Conservation (phyloP, 306 rosid species). For the Fragaria vesca region DNA sequence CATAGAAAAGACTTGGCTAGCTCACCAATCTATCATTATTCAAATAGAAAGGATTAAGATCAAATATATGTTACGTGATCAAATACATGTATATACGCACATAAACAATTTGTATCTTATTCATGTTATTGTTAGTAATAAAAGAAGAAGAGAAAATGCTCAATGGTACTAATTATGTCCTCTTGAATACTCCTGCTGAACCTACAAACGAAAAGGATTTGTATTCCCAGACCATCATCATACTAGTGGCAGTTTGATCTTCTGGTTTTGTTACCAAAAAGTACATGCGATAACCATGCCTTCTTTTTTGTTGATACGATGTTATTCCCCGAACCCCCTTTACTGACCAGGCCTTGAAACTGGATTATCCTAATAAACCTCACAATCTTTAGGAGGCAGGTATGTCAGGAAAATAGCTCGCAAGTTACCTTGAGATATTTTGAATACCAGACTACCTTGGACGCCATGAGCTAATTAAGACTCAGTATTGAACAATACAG, state of each 20-base stretch:
- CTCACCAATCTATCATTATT: slow-evolving; percentile 51
- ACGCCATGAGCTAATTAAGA: not conserved
- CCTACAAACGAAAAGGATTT: not conserved
- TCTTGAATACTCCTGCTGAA: not conserved
- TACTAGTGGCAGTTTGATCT: not conserved
- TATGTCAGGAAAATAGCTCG: not conserved
- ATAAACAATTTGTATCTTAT: not conserved
- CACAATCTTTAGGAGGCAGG: not conserved
- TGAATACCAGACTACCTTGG: not conserved
- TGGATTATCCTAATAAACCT: not conserved
- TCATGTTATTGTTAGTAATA: not conserved
- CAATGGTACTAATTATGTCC: not conserved
- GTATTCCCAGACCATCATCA: not conserved
- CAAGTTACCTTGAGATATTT: not conserved
- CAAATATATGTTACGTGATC: not conserved
- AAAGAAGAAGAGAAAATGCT: not conserved
- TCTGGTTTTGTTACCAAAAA: not conserved
- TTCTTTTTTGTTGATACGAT: not conserved
- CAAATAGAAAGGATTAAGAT: not conserved
- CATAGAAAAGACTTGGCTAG: slow-evolving; percentile 57
- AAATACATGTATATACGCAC: no score
- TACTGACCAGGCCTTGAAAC: not conserved
- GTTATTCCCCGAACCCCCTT: not conserved
- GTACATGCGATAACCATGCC: not conserved
- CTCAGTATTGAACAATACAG: not conserved